Percentiles rank a stretch among this genome's conserved stretches.
phyloP scores from a whole-genome alignment of 768 basidiomycete genomes.

The Tulasnella sp. region DNA sequence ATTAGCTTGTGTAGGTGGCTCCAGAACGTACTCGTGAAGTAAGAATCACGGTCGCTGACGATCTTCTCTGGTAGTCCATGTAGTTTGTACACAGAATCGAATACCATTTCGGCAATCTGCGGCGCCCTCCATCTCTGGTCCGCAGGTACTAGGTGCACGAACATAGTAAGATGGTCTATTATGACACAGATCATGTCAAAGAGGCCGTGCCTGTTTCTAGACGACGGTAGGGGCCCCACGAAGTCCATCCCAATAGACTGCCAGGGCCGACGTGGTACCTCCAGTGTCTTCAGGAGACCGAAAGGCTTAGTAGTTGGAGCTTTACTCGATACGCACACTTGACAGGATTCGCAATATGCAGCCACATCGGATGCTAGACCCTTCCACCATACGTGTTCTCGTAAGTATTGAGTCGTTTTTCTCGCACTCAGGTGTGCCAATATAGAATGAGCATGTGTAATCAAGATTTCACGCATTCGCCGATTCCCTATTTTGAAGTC shows the following conservation, averaged over 20 bases:
- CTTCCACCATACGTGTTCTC: constrained; percentile 29
- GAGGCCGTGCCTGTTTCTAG: constrained; percentile 21
- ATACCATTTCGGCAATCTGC: constrained; percentile 27
- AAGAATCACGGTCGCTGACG: constrained; percentile 39
- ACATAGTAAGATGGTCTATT: constrained; percentile 30
- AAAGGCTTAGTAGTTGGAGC: not conserved
- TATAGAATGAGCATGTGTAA: constrained; percentile 27
- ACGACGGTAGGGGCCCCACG: constrained; percentile 29
- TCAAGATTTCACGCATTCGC: constrained; percentile 23
- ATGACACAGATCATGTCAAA: constrained; percentile 28
- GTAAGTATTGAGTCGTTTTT: constrained; percentile 24
- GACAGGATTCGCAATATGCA: constrained; percentile 29
- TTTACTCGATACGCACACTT: constrained; percentile 30
- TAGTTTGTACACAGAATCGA: constrained; percentile 18
- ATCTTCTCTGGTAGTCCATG: constrained; percentile 35
- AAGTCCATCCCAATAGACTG: constrained; percentile 29
- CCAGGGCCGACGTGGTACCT: constrained; percentile 27
- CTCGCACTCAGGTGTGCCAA: constrained; percentile 22
- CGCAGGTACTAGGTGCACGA: constrained; percentile 23
- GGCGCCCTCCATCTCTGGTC: constrained; percentile 18
- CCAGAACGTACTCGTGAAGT: constrained; percentile 43
- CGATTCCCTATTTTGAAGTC: constrained; percentile 21
- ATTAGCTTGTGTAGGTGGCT: constrained; percentile 34
- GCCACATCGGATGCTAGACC: constrained; percentile 10
- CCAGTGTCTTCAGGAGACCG: constrained; percentile 25